phyloP scores from a whole-genome alignment of 306 rosid genomes.

The Oxytropis ochrocephala region DNA sequence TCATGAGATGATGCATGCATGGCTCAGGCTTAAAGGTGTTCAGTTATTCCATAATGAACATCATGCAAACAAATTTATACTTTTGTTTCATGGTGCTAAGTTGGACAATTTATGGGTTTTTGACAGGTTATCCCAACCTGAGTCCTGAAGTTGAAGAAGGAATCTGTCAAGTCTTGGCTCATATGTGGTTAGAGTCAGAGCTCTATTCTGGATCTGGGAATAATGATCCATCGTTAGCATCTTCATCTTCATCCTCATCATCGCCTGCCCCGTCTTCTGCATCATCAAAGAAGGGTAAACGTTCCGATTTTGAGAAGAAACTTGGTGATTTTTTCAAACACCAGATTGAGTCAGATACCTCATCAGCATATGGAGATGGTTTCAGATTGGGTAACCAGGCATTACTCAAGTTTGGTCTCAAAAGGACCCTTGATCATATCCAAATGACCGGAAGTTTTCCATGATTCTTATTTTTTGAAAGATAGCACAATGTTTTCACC shows the following conservation, averaged over 20 bases:
- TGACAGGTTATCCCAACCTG: constrained; percentile 77
- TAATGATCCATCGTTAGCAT: constrained; percentile 37
- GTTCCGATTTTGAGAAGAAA: constrained; percentile 86
- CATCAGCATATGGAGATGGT: constrained; percentile 88
- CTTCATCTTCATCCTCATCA: constrained; percentile 38
- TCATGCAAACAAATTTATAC: background rate
- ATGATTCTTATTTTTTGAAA: background rate
- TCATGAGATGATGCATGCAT: constrained; percentile 99
- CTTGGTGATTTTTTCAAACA: constrained; percentile 81
- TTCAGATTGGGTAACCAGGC: constrained; percentile 74
- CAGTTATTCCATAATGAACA: constrained; percentile 8
- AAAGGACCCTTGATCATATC: constrained; percentile 86
- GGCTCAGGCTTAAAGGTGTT: constrained; percentile 96
- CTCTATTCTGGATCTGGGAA: constrained; percentile 47
- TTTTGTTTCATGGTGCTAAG: constrained; percentile 13
- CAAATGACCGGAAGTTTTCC: constrained; percentile 81
- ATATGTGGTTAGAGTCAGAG: constrained; percentile 95
- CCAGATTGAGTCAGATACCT: constrained; percentile 91
- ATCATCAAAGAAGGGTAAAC: constrained; percentile 76
- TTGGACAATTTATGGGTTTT: constrained; percentile 11
- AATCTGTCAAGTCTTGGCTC: constrained; percentile 94
- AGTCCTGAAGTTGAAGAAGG: constrained; percentile 98
- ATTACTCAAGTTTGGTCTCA: constrained; percentile 64
- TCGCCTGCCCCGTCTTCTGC: constrained; percentile 33
- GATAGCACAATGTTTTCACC: background rate